A percentile compares a stretch with the other conserved stretches of the same genome.
Conservation (phyloP, 2,329 filamentous ascomycete genomes). For the Colletotrichum lupini region DNA sequence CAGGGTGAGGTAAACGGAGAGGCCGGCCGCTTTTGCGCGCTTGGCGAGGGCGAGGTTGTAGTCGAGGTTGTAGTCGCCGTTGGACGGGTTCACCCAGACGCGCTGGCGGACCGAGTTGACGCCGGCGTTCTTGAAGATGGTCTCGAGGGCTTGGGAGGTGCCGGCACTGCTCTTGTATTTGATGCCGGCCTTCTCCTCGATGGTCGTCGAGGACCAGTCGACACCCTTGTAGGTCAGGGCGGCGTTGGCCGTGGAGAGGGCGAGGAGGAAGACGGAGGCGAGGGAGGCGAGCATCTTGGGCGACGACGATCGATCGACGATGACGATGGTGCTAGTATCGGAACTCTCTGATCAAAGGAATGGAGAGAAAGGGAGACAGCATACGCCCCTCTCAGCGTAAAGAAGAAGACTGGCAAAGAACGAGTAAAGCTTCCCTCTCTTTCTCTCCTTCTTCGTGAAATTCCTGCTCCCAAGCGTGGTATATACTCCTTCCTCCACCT, state of each 20-base stretch:
- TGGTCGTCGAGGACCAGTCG: slow-evolving; percentile 75
- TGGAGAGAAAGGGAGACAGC: background rate
- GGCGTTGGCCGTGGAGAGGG: slow-evolving; percentile 44
- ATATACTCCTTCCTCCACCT: background rate
- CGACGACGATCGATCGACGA: background rate
- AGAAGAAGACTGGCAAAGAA: background rate
- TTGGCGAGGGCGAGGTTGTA: slow-evolving; percentile 78
- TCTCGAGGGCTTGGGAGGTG: slow-evolving; percentile 66
- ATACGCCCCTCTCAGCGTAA: background rate
- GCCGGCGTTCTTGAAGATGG: slow-evolving; percentile 69
- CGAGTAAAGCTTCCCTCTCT: too few relatives aligned
- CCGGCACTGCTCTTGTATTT: slow-evolving; percentile 69
- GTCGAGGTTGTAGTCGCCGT: slow-evolving; percentile 74
- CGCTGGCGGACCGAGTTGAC: slow-evolving; percentile 78
- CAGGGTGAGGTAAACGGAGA: slow-evolving; percentile 71
- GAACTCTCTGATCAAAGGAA: background rate
- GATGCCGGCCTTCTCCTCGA: slow-evolving; percentile 72
- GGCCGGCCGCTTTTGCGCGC: slow-evolving; percentile 70
- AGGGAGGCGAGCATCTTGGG: slow-evolving; percentile 33
- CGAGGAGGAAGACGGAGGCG: slow-evolving; percentile 26
- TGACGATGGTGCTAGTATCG: background rate
- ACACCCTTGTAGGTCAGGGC: slow-evolving; percentile 73
- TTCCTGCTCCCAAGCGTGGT: background rate
- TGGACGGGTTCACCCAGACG: slow-evolving; percentile 75
- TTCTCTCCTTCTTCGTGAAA: background rate